These are phyloP conservation scores for Moniliophthora roreri DNA, from an alignment of 1,284 basidiomycete species.

Conservation along the genomic window DNA sequence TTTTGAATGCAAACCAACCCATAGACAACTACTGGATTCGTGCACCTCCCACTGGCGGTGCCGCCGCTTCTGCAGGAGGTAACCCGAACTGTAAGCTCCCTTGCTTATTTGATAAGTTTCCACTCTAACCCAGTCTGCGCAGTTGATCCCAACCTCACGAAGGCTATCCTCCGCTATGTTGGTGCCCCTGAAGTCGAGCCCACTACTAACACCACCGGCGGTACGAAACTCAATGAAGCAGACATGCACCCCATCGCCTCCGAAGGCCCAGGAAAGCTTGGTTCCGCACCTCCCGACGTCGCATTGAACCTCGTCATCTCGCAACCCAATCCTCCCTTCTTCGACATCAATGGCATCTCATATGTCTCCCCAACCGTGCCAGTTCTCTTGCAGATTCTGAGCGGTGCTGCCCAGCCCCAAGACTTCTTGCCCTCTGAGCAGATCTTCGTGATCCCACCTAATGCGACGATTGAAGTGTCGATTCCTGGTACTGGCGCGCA, in stretches of 20 bases:
- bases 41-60: constrained; percentile 30
- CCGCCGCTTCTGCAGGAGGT: constrained; percentile 17
- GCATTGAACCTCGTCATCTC: constrained; percentile 31
- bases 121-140: constrained; percentile 2
- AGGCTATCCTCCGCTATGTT: constrained; percentile 47
- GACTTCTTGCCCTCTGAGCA: constrained; percentile 33
- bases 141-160: constrained; percentile 16
- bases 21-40: constrained; percentile 41
- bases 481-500: constrained; percentile 34
- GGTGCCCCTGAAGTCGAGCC: constrained; percentile 40
- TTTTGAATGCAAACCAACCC: constrained; percentile 34
- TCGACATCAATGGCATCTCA: constrained; percentile 36
- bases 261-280: constrained; percentile 30
- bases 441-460: constrained; percentile 28
- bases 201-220: constrained; percentile 27
- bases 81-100: constrained; percentile 31
- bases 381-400: constrained; percentile 37
- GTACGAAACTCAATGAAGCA: constrained; percentile 27
- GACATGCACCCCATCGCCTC: constrained; percentile 33
- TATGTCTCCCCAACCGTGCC: constrained; percentile 35
- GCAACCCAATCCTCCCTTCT: constrained; percentile 34
- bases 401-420: constrained; percentile 32
- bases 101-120: not conserved
- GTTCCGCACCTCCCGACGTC: constrained; percentile 32
- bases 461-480: constrained; percentile 31